Evolutionary conservation across 2,329 filamentous ascomycete species (phyloP).

Genomic region (Cercospora zeina): DNA sequence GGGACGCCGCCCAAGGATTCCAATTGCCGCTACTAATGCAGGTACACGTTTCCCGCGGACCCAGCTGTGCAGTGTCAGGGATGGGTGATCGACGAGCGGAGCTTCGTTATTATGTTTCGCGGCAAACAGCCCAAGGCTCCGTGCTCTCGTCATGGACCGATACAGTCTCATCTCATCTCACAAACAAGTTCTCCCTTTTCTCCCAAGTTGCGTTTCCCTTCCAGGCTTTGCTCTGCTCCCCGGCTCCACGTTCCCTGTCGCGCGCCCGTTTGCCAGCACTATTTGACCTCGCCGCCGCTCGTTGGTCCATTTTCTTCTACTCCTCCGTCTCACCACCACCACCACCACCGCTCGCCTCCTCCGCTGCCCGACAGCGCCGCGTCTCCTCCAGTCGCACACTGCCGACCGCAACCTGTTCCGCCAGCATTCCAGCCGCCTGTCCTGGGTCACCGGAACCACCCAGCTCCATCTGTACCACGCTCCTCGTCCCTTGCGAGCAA

Average conservation of each 20-base stretch:
- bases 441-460: slow-evolving; percentile 23
- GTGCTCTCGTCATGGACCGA: too few species aligned
- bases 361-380: neutral
- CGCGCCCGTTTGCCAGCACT: neutral
- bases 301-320: slow-evolving; percentile 4
- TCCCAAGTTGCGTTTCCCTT: neutral
- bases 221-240: neutral
- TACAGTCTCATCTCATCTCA: neutral
- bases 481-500: slow-evolving; percentile 30
- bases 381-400: neutral
- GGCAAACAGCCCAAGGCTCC: too few species aligned
- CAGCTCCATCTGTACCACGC: neutral
- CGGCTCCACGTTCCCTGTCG: slow-evolving; percentile 12
- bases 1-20: too few species aligned
- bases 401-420: slow-evolving; percentile 26
- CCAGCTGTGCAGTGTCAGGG: too few species aligned
- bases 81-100: neutral
- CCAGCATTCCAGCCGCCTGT: slow-evolving; percentile 27
- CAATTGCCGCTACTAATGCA: too few species aligned
- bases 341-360: slow-evolving; percentile 5
- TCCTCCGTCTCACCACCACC: slow-evolving; percentile 2
- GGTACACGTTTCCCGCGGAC: too few species aligned
- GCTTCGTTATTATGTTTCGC: too few species aligned
- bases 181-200: slow-evolving; percentile 18
- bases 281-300: slow-evolving; percentile 7